Percentiles rank a stretch among this genome's conserved stretches.
Evolutionary conservation across 2,329 filamentous ascomycete genomes (phyloP).

Genomic region (Orbilia quercus): DNA sequence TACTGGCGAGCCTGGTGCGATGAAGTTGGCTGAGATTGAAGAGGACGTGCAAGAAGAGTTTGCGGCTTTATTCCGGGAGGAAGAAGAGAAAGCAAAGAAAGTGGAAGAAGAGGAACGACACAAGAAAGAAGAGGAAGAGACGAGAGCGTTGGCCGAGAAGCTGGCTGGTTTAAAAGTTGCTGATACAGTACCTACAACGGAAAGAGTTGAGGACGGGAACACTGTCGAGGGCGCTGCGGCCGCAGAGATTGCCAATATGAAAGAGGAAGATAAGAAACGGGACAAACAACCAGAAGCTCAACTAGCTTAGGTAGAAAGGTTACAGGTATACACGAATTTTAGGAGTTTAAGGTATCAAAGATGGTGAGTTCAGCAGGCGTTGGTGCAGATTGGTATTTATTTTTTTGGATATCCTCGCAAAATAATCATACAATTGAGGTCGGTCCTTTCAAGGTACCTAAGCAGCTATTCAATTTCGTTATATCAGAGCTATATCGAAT

Average conservation of each 20-base stretch:
- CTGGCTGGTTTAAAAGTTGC: conserved; percentile 59
- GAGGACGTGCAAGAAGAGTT: conserved; percentile 93
- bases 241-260: conserved; percentile 34
- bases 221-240: conserved; percentile 59
- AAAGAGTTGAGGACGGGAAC: conserved; percentile 60
- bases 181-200: conserved; percentile 6
- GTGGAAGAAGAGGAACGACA: conserved; percentile 67
- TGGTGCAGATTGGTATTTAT: conserved; percentile 37
- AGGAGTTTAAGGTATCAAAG: conserved; percentile 31
- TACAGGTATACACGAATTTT: conserved; percentile 11
- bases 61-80: conserved; percentile 75
- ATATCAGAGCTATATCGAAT: not conserved
- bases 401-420: conserved; percentile 1
- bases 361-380: conserved; percentile 31
- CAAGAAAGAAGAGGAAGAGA: conserved; percentile 65
- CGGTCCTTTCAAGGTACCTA: not conserved
- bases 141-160: conserved; percentile 64
- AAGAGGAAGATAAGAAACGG: conserved; percentile 33
- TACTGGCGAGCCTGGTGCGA: conserved; percentile 72
- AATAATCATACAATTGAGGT: conserved; percentile 7
- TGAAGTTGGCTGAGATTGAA: conserved; percentile 69
- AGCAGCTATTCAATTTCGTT: not conserved
- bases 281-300: conserved; percentile 60
- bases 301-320: conserved; percentile 17
- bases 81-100: conserved; percentile 66